These are phyloP conservation scores for Pseudotsuga menziesii DNA, from an alignment of 75 land plant species.

Conservation along the genomic window DNA sequence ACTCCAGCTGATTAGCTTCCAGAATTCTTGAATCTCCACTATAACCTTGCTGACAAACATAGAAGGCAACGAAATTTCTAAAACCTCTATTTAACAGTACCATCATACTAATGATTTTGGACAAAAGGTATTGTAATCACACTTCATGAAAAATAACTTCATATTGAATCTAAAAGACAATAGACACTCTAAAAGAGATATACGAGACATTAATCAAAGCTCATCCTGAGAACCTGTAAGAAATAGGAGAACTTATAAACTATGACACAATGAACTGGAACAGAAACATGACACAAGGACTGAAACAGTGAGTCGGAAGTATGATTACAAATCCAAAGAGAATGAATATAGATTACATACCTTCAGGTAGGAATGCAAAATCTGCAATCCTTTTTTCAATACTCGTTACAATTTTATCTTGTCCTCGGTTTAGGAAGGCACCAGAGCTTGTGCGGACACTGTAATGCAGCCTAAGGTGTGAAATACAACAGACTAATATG, in stretches of 20 bases:
- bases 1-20: background rate
- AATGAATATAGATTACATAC: constrained; percentile 11
- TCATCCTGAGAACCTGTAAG: background rate
- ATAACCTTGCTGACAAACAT: background rate
- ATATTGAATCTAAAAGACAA: too few relatives aligned
- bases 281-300: background rate
- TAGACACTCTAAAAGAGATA: background rate
- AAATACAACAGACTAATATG: background rate
- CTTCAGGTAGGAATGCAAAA: constrained; percentile 32
- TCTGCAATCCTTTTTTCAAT: constrained; percentile 46
- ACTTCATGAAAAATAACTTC: background rate
- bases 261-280: background rate
- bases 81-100: background rate
- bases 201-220: background rate
- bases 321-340: background rate
- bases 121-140: background rate
- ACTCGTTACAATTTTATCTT: constrained; percentile 22
- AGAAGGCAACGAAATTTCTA: background rate
- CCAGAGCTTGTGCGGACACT: constrained; percentile 55
- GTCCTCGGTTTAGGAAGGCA: constrained; percentile 32
- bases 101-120: background rate
- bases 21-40: background rate
- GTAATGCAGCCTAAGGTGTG: constrained; percentile 2
- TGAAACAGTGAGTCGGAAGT: background rate
- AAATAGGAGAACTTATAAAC: background rate